Evolutionary conservation across 495 filamentous ascomycete genomes (phyloP).

Genomic region (Cercophora sp.): DNA sequence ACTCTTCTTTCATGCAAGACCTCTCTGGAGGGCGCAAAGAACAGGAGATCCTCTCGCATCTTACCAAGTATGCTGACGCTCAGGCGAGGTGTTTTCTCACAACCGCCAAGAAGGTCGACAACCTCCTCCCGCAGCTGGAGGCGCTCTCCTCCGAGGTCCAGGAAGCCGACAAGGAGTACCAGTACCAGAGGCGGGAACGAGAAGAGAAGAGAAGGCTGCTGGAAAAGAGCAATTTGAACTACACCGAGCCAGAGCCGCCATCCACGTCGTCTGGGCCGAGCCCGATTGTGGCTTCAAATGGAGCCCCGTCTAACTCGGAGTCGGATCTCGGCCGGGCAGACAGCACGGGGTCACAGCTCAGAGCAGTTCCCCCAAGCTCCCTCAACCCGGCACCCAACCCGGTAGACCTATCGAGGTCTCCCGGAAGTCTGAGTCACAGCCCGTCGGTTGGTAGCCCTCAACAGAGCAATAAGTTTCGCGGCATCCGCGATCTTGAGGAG

Average conservation of each 20-base stretch:
- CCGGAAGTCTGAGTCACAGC: constrained; percentile 38
- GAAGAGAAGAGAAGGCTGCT: constrained; percentile 87
- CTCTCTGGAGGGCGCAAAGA: constrained; percentile 96
- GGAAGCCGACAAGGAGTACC: constrained; percentile 91
- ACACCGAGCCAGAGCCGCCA: constrained; percentile 64
- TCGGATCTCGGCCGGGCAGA: constrained; percentile 66
- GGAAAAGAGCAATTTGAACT: constrained; percentile 83
- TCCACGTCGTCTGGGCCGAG: constrained; percentile 23
- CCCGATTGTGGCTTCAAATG: constrained; percentile 34
- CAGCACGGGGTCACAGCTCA: constrained; percentile 65
- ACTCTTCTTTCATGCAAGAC: constrained; percentile 99
- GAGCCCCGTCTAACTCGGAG: constrained; percentile 47
- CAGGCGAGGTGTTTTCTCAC: constrained; percentile 80
- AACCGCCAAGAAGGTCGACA: constrained; percentile 81
- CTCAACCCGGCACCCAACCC: constrained; percentile 20
- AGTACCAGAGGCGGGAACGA: constrained; percentile 85
- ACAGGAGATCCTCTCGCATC: constrained; percentile 91
- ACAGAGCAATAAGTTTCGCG: constrained; percentile 70
- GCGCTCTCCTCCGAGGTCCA: constrained; percentile 86
- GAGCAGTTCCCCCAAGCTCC: constrained; percentile 36
- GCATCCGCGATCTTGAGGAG: constrained; percentile 86
- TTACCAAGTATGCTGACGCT: constrained; percentile 90
- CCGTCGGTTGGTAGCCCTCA: constrained; percentile 43
- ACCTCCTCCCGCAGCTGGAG: constrained; percentile 84
- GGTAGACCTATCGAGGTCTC: constrained; percentile 40